Base-by-base conservation (phyloP, 164 flowering plant genomes). In the Magnolia changhungtana region DNA sequence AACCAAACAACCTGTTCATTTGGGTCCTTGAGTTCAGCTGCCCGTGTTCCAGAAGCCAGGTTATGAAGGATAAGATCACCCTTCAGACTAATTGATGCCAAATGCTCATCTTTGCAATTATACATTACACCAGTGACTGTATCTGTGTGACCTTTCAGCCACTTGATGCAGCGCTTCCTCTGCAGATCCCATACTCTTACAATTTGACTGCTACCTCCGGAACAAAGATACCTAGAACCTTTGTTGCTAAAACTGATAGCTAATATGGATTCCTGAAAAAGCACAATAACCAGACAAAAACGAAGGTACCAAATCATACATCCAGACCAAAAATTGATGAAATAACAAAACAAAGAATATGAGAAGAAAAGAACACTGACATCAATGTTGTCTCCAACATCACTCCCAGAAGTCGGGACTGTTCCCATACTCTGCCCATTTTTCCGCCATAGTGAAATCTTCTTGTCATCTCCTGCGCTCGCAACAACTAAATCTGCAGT, bases 141-240 rank as follows among this genome's bases (percentile, higher is more conserved):
- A 83, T 84, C 90, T 24, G 90, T 90, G 84, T 96, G 99, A 81
- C 99, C 98, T 82, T 74, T 93, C 84, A 96, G 83, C 95, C 97
- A 78, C 74, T 84, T 96, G 65, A 94, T 92, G 81, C 99, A 94
- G 8, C 93, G 92, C 75, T 93, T 96, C 77, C 94, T 89, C 80
- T 96, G 97, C 85, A 96, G 83, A 84, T 96, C 99, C 99, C 99
- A 96, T 78, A 96, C 89, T 78, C 96, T 85, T 37, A 96, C 98
- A 80, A 94, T 90, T 80, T 91, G 95, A 71, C 96, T 93, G 82
- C 83, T 91, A 72, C 98, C 99, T 19, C 97, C 98, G 63, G 99
- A 89, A 81, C 99, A 94, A 73, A 96, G 86, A 81, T 96, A 96
- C 82, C 98, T 87, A 64, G 98, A 94, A 75, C 90, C 88, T 83